Conservation (phyloP, 2,329 filamentous ascomycete species). For the Pestalotiopsis fici region DNA sequence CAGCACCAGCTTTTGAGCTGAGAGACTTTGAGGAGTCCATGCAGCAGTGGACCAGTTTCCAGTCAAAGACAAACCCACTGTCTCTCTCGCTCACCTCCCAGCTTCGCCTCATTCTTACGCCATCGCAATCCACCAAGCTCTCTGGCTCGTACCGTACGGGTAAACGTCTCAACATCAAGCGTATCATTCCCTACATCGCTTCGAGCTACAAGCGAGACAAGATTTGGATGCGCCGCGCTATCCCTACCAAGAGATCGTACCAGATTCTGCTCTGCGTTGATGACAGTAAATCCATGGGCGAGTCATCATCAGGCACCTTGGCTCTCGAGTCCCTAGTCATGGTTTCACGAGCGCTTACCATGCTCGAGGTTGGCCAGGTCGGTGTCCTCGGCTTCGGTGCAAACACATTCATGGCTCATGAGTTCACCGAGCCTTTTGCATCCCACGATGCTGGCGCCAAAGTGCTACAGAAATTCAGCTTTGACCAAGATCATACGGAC, state of each 20-base stretch:
- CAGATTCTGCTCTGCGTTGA: constrained; percentile 98
- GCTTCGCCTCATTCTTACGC: constrained; percentile 90
- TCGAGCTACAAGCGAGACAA: constrained; percentile 99
- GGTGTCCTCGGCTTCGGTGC: constrained; percentile 88
- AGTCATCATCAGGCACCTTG: constrained; percentile 72
- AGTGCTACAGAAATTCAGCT: constrained; percentile 82
- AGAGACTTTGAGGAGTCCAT: constrained; percentile 60
- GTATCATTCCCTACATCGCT: constrained; percentile 98
- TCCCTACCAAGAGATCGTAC: constrained; percentile 92
- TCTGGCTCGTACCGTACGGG: constrained; percentile 96
- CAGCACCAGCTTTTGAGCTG: constrained; percentile 41
- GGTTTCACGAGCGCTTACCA: constrained; percentile 80
- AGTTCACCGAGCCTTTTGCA: constrained; percentile 79
- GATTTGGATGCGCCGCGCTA: constrained; percentile 96
- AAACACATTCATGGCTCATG: constrained; percentile 81
- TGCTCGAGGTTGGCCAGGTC: constrained; percentile 95
- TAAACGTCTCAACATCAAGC: constrained; percentile 98
- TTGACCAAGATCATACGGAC: constrained; percentile 84
- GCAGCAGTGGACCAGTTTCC: constrained; percentile 81
- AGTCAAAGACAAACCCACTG: constrained; percentile 79
- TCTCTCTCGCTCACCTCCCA: constrained; percentile 91
- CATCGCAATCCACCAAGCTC: constrained; percentile 93
- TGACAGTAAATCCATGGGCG: constrained; percentile 92
- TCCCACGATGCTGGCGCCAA: constrained; percentile 77
- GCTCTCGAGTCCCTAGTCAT: constrained; percentile 95